Base-by-base conservation (phyloP, 257 asterid genomes). In the Fraxinus americana region DNA sequence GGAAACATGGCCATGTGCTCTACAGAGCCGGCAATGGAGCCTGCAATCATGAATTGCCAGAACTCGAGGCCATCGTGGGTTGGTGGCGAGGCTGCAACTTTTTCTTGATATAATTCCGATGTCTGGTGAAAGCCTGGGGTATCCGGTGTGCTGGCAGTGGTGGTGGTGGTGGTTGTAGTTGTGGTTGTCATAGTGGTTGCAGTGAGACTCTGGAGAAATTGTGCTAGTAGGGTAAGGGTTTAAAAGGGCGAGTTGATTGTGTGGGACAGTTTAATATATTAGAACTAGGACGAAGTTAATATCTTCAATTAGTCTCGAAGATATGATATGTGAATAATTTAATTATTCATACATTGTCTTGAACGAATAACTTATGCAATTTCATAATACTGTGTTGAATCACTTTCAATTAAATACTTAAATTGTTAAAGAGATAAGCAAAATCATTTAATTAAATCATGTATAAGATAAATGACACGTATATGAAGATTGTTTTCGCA, bases 1-100 rank as follows among this genome's bases (percentile, higher is more conserved):
- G 91, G 95, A 84, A 87, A 88, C 90, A 89, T 85, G 11, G 93
- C 90, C 92, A 85, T 91, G 89, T 91, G 96, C 70, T 89, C 93
- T 0, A 87, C 80, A 0, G 89, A 84, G 74, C 96, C 92, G 5
- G 92, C 93, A 1, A 89, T 77, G 48, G 93, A 91, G 32, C 96
- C 96, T 0, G 92, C 89, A 10, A 87, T 35, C 96, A 91, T 91
- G 82, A 82, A 89, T 66, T 91, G 93, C 90, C 88, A 87, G 82
- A 89, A 89, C 9, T 84, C 70, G 4, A 87, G 91, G 30, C 90
- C 93, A 38, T 87, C 91, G 36, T 87, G 92, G 6, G 23, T 2
- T 5, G 85, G 80, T n/a, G 86, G 74, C 21, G 71, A 36, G 72
- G 65, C 61, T 3, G 82, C 23, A n/a, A 16, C 70, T 4, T 73